These are phyloP conservation scores for Dimocarpus longan DNA, from an alignment of 345 rosid species.

Conservation along the genomic window DNA sequence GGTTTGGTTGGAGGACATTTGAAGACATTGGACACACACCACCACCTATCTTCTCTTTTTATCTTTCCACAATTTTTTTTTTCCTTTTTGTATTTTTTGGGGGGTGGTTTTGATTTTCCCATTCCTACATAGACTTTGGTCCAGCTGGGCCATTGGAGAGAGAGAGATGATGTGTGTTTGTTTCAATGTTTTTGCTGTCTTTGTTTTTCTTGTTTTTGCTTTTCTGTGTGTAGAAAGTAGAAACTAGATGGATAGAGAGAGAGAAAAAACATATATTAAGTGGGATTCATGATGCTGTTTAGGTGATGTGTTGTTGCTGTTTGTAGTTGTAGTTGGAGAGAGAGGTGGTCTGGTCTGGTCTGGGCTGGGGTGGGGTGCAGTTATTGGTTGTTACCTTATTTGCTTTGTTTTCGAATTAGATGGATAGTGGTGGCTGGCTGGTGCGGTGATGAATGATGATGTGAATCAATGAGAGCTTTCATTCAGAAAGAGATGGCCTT, in stretches of 20 bases:
- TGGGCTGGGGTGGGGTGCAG: slow-evolving; percentile 11
- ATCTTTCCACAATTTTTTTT: slow-evolving; percentile 21
- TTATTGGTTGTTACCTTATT: slow-evolving; percentile 24
- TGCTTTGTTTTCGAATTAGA: slow-evolving; percentile 24
- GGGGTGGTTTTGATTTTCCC: neutral
- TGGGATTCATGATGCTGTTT: slow-evolving; percentile 35
- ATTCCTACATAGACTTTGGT: slow-evolving; percentile 40
- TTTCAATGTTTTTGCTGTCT: slow-evolving; percentile 34
- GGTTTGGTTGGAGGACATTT: slow-evolving; percentile 58
- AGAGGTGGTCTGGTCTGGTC: neutral
- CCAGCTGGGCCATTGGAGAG: slow-evolving; percentile 67
- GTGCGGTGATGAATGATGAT: slow-evolving; percentile 9
- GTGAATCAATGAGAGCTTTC: slow-evolving; percentile 13
- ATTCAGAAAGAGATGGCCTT: slow-evolving; percentile 4
- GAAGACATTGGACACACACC: slow-evolving; percentile 24
- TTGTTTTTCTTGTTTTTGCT: slow-evolving; percentile 14
- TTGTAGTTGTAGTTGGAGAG: slow-evolving; percentile 13
- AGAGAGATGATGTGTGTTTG: slow-evolving; percentile 29
- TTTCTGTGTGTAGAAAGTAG: neutral
- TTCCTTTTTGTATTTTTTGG: neutral
- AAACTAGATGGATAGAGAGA: slow-evolving; percentile 9
- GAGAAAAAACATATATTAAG: slow-evolving; percentile 9
- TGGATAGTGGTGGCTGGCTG: neutral
- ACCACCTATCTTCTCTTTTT: slow-evolving; percentile 5
- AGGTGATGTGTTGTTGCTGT: slow-evolving; percentile 23